Evolutionary conservation across 2,329 filamentous ascomycete species (phyloP).

Genomic region (Pleoardoris graminearum): DNA sequence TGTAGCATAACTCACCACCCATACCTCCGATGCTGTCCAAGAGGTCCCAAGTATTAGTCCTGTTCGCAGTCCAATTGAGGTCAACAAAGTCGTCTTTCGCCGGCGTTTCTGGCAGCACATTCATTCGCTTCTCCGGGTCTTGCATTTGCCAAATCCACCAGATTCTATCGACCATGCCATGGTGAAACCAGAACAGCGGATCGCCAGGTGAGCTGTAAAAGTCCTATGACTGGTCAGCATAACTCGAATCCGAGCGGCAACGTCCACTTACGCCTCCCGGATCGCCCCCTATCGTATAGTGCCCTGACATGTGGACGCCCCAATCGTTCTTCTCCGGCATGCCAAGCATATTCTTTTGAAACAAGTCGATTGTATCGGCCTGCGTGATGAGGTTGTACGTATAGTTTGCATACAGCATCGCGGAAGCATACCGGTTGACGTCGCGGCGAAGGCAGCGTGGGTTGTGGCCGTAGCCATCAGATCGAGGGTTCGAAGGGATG

Average conservation of each 20-base stretch:
- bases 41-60: slow-evolving; percentile 24
- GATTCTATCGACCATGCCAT: slow-evolving; percentile 52
- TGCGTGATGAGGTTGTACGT: slow-evolving; percentile 24
- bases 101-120: slow-evolving; percentile 24
- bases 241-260: not conserved
- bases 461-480: slow-evolving; percentile 28
- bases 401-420: slow-evolving; percentile 21
- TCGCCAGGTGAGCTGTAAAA: slow-evolving; percentile 51
- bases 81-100: slow-evolving; percentile 24
- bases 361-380: slow-evolving; percentile 33
- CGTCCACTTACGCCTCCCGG: slow-evolving; percentile 28
- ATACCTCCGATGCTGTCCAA: slow-evolving; percentile 25
- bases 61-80: slow-evolving; percentile 24
- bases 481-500: slow-evolving; percentile 31
- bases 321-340: slow-evolving; percentile 32
- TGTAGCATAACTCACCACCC: slow-evolving; percentile 29
- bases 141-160: slow-evolving; percentile 57
- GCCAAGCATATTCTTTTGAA: slow-evolving; percentile 43
- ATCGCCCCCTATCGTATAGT: slow-evolving; percentile 29
- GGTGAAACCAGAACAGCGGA: slow-evolving; percentile 54
- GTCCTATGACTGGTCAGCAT: slow-evolving; percentile 34
- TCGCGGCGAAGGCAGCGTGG: slow-evolving; percentile 43
- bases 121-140: slow-evolving; percentile 36
- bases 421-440: slow-evolving; percentile 29
- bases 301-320: slow-evolving; percentile 51